phyloP scores from a whole-genome alignment of 805 yeast genomes.

The Clavispora carvajalis region DNA sequence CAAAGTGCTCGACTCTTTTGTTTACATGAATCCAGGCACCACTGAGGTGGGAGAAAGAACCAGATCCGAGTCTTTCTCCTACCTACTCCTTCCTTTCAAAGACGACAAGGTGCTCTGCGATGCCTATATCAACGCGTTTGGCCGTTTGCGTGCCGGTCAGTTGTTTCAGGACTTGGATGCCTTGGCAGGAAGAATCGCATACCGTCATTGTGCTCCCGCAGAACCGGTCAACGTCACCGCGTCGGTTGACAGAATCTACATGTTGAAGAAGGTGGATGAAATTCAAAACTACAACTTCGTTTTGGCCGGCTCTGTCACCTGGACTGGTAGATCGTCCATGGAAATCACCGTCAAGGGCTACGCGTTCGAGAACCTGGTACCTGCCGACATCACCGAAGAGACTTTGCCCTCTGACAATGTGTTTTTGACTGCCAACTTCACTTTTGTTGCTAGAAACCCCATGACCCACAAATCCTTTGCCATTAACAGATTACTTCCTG shows the following conservation, averaged over 20 bases:
- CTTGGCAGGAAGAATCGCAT: slow-evolving; percentile 89
- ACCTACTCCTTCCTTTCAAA: slow-evolving; percentile 71
- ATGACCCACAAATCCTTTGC: slow-evolving; percentile 86
- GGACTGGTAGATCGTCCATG: slow-evolving; percentile 95
- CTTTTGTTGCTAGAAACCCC: slow-evolving; percentile 94
- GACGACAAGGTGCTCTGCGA: slow-evolving; percentile 80
- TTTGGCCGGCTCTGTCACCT: slow-evolving; percentile 85
- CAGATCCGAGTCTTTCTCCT: slow-evolving; percentile 71
- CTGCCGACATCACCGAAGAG: slow-evolving; percentile 48
- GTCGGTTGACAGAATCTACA: slow-evolving; percentile 84
- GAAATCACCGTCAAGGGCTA: slow-evolving; percentile 90
- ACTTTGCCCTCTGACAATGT: slow-evolving; percentile 61
- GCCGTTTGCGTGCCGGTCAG: slow-evolving; percentile 89
- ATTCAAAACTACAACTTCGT: slow-evolving; percentile 70
- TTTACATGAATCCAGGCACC: slow-evolving; percentile 68
- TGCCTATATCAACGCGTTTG: slow-evolving; percentile 82
- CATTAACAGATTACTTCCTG: slow-evolving; percentile 74
- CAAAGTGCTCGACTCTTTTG: slow-evolving; percentile 62
- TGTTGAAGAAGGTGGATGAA: slow-evolving; percentile 79
- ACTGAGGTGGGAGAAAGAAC: slow-evolving; percentile 69
- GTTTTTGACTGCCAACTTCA: slow-evolving; percentile 84
- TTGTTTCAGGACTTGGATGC: slow-evolving; percentile 92
- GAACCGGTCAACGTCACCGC: slow-evolving; percentile 96
- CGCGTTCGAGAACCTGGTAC: slow-evolving; percentile 55
- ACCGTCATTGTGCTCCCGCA: slow-evolving; percentile 90